These are phyloP conservation scores for Spathaspora girioi DNA, from an alignment of 805 yeast genomes.

Conservation along the genomic window DNA sequence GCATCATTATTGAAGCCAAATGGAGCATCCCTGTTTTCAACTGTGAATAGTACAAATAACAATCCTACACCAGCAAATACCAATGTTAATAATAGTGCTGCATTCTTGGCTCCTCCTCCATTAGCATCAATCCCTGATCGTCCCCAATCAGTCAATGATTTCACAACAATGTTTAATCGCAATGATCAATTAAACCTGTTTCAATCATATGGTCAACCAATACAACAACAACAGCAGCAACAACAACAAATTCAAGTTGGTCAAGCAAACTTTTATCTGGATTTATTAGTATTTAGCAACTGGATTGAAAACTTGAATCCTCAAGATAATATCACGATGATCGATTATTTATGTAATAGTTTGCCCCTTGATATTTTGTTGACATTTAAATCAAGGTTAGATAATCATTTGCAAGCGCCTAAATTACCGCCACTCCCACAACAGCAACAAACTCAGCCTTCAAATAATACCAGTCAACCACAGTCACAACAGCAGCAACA, in stretches of 20 bases:
- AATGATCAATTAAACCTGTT: neutral
- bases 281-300: constrained; percentile 45
- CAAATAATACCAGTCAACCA: neutral
- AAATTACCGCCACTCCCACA: constrained; percentile 5
- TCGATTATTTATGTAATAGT: constrained; percentile 50
- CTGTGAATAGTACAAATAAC: neutral
- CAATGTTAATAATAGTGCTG: neutral
- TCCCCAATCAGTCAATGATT: constrained; percentile 43
- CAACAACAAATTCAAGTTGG: constrained; percentile 13
- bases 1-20: neutral
- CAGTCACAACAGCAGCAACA: constrained; percentile 2
- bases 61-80: neutral
- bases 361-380: constrained; percentile 50
- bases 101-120: constrained; percentile 21
- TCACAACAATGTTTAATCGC: constrained; percentile 17
- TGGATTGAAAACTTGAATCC: constrained; percentile 51
- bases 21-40: neutral
- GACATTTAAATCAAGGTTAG: constrained; percentile 47
- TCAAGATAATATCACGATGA: constrained; percentile 49
- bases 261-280: constrained; percentile 42
- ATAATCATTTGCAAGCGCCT: constrained; percentile 25
- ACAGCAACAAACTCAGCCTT: constrained; percentile 3
- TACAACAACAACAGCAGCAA: constrained; percentile 11
- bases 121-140: constrained; percentile 28
- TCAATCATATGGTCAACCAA: neutral